Evolutionary conservation across 2,329 filamentous ascomycete species (phyloP).

Genomic region (Fusarium longipes): DNA sequence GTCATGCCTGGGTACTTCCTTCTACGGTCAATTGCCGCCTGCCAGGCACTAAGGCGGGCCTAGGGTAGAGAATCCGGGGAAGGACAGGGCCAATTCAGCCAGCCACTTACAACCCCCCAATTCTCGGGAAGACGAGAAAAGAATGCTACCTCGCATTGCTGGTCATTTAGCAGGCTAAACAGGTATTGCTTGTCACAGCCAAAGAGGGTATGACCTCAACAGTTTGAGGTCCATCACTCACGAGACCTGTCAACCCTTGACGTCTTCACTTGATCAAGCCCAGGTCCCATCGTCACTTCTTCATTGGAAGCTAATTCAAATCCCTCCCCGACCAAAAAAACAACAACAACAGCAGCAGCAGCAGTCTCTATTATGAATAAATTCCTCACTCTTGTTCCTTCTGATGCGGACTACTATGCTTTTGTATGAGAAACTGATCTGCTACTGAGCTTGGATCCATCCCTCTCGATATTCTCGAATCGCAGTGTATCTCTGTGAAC

Average conservation of each 20-base stretch:
- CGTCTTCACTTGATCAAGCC: constrained; percentile 32
- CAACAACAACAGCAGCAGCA: no score
- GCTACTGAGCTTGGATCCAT: background rate
- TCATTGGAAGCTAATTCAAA: background rate
- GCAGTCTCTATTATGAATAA: constrained; percentile 5
- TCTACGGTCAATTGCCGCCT: constrained; percentile 21
- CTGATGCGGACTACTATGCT: background rate
- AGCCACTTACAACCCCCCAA: constrained; percentile 38
- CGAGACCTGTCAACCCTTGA: constrained; percentile 40
- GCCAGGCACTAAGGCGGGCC: constrained; percentile 7
- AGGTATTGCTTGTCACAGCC: constrained; percentile 18
- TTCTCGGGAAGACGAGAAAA: background rate
- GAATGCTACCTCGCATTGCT: constrained; percentile 6
- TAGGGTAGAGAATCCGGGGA: constrained; percentile 41
- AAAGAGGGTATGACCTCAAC: constrained; percentile 42
- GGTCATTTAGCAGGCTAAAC: constrained; percentile 2
- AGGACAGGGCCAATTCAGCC: constrained; percentile 9
- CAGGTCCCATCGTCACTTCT: constrained; percentile 2
- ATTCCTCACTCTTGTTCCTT: background rate
- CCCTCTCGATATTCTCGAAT: background rate
- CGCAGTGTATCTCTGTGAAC: background rate
- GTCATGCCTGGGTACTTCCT: no score
- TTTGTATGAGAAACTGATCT: constrained; percentile 4
- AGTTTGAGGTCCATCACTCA: constrained; percentile 28
- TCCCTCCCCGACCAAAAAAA: constrained; percentile 14